Conservation (phyloP, 1,284 basidiomycete species). For the Ustilago cynodontis region DNA sequence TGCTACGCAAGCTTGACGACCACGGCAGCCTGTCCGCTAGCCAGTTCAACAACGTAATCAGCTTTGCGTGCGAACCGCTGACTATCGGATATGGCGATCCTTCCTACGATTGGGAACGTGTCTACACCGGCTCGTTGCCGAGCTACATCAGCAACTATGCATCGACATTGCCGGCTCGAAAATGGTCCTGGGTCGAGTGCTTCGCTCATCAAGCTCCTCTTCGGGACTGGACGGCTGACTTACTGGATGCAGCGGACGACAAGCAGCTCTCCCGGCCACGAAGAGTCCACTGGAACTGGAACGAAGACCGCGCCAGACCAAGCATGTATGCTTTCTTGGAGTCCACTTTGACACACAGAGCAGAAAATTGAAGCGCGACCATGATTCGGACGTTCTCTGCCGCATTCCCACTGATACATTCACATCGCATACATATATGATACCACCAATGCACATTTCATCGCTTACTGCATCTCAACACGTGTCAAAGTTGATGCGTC, state of each 20-base stretch:
- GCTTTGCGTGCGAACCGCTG: slow-evolving; percentile 40
- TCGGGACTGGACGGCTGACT: slow-evolving; percentile 35
- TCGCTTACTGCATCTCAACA: background rate
- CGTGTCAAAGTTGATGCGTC: no score
- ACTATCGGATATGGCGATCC: slow-evolving; percentile 38
- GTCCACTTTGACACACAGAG: slow-evolving; percentile 22
- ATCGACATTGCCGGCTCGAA: slow-evolving; percentile 19
- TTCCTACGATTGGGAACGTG: slow-evolving; percentile 24
- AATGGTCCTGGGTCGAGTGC: slow-evolving; percentile 39
- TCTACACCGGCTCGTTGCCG: background rate
- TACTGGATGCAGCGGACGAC: slow-evolving; percentile 8
- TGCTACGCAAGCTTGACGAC: slow-evolving; percentile 32
- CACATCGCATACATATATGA: background rate
- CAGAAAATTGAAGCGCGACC: slow-evolving; percentile 5
- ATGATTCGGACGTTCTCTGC: background rate
- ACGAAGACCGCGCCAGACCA: background rate
- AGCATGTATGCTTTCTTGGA: slow-evolving; percentile 23
- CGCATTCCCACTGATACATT: background rate
- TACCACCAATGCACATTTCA: background rate
- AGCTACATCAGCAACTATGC: background rate
- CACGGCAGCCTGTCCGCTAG: slow-evolving; percentile 3
- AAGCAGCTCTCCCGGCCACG: background rate
- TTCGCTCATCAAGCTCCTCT: slow-evolving; percentile 27
- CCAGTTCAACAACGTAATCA: slow-evolving; percentile 40
- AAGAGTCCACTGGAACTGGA: no score